phyloP scores from a whole-genome alignment of 192 early-diverging fungal species.

The Backusella morwellensis region DNA sequence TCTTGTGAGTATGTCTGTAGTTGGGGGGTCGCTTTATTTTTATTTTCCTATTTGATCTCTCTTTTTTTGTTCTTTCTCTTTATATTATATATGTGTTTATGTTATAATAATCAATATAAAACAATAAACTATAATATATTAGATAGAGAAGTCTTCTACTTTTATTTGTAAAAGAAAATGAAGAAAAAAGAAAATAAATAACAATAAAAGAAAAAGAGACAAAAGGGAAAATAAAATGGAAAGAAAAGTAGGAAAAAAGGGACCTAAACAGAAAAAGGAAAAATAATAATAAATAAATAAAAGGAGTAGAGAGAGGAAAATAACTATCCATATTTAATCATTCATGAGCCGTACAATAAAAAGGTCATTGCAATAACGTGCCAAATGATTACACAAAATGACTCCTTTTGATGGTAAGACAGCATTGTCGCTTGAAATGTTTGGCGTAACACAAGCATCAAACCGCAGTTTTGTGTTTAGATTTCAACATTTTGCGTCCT shows the following conservation, averaged over 20 bases:
- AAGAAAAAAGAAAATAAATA: neutral
- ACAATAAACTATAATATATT: neutral
- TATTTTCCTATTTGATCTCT: neutral
- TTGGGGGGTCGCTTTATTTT: neutral
- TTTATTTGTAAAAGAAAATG: neutral
- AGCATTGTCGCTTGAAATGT: neutral
- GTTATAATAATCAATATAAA: neutral
- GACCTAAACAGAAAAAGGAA: slow-evolving; percentile 1
- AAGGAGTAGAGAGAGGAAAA: neutral
- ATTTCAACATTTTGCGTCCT: neutral
- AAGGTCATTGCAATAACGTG: neutral
- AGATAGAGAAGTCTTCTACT: neutral
- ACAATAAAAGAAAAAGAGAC: neutral
- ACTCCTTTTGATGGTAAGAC: neutral
- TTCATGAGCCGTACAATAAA: neutral
- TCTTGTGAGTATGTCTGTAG: neutral
- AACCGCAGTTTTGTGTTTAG: neutral
- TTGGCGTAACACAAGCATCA: neutral
- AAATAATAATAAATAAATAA: neutral
- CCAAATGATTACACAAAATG: neutral
- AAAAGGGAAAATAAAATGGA: neutral
- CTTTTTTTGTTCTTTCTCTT: neutral
- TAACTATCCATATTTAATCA: slow-evolving; percentile 1
- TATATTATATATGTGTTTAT: neutral
- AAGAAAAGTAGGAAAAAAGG: neutral